phyloP scores from a whole-genome alignment of 208 protist genomes.

The Vickermania ingenoplastis region DNA sequence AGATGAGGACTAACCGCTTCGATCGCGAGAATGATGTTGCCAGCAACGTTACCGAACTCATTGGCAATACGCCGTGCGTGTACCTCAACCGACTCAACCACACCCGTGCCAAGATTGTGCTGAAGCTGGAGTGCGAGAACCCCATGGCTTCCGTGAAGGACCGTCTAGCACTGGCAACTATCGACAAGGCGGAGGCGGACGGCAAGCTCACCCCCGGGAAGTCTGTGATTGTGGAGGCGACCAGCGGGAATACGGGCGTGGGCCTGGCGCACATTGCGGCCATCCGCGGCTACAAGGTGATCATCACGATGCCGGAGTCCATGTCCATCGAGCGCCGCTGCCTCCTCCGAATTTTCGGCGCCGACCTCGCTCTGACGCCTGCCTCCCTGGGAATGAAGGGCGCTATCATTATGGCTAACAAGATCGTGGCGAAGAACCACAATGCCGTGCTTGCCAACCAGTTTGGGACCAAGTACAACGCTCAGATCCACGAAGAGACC shows the following conservation, averaged over 20 bases:
- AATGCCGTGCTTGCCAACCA: constrained; percentile 73
- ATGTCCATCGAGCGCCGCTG: constrained; percentile 85
- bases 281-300: constrained; percentile 75
- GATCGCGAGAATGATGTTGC: background rate
- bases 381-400: constrained; percentile 83
- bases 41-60: constrained; percentile 51
- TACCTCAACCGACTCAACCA: constrained; percentile 73
- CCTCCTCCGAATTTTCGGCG: constrained; percentile 78
- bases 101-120: constrained; percentile 66
- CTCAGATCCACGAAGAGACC: constrained; percentile 81
- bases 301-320: constrained; percentile 87
- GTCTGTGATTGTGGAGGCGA: constrained; percentile 81
- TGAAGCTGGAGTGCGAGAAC: constrained; percentile 85
- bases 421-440: constrained; percentile 62
- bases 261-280: constrained; percentile 74
- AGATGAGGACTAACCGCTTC: constrained; percentile 4
- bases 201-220: constrained; percentile 71
- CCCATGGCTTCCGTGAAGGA: constrained; percentile 84
- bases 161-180: constrained; percentile 68
- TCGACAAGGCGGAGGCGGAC: constrained; percentile 75
- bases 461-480: constrained; percentile 85
- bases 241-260: constrained; percentile 88
- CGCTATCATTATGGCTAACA: constrained; percentile 65
- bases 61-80: constrained; percentile 86
- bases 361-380: constrained; percentile 82